Base-by-base conservation (phyloP, 2,329 filamentous ascomycete genomes). In the Fusarium piperis region DNA sequence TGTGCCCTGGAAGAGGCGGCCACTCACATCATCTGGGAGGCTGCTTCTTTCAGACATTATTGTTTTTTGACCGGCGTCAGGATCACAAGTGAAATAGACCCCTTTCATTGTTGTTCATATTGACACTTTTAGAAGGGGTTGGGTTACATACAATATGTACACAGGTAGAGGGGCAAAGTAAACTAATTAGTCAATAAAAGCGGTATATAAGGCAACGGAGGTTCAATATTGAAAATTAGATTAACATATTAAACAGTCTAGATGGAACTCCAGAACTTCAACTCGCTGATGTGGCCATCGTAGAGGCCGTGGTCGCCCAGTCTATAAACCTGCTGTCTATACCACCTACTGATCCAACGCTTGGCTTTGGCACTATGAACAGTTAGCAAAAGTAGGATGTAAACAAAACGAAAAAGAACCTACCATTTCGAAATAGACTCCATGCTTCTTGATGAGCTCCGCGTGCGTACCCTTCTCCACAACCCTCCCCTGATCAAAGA, bases 401-500 rank as follows among this genome's bases (percentile, higher is more conserved):
- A 2, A 20, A 11, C 7, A 3, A 23, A 23, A 36, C 32, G 8
- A 12, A 12, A 35, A 20, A 2, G 11, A 16, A 36, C 70, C 55
- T 9, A 74, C 74, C 74, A 76, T 75, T 36, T 76, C 67, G 60
- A 63, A 72, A 28, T 76, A 76, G 2, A 68, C 46, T 0, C 74
- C 74, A 7, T 62, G 67, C 9, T 62, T 70, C 10, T 57, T 57
- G 2, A 77, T 23, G 8, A 76, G 71, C 20, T 76, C 73, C 2
- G n/a, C 13, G 11, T 85, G 84, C 1, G 74, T 79, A 0, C 85
- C 85, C 59, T 77, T 77, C 67, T 86, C 83, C 1, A 83, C 73
- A n/a, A 85, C 77, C 15, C 58, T 76, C 0, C 84, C 85, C 1
- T 81, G 78, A 5, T 81, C 80, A 63, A 86, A 77, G 0, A 86